Evolutionary conservation across 2,329 filamentous ascomycete species (phyloP).

Genomic region (Pseudopyrenochaeta lycopersici): DNA sequence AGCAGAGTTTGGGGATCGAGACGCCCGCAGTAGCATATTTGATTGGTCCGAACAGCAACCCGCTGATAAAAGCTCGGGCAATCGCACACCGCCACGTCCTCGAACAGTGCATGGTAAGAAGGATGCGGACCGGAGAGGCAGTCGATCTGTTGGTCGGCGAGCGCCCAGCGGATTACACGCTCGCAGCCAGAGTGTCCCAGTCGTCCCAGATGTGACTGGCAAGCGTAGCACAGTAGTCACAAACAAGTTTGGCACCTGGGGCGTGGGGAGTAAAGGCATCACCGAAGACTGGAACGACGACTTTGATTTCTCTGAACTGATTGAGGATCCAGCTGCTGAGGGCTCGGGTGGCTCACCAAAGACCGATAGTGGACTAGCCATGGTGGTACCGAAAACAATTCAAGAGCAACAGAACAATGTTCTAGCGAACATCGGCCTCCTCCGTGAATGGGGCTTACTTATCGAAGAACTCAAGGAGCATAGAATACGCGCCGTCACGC

Average conservation of each 20-base stretch:
- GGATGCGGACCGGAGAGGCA: slow-evolving; percentile 73
- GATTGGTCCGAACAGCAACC: slow-evolving; percentile 77
- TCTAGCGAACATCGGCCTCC: slow-evolving; percentile 82
- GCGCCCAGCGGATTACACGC: slow-evolving; percentile 75
- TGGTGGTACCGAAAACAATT: slow-evolving; percentile 82
- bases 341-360: slow-evolving; percentile 49
- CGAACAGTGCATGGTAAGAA: slow-evolving; percentile 82
- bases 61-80: slow-evolving; percentile 68
- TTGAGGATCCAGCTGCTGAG: slow-evolving; percentile 48
- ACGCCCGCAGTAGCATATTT: slow-evolving; percentile 72
- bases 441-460: slow-evolving; percentile 80
- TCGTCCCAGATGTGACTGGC: slow-evolving; percentile 67
- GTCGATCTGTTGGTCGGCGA: slow-evolving; percentile 72
- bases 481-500: slow-evolving; percentile 72
- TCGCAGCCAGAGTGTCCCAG: slow-evolving; percentile 82
- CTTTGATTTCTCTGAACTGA: slow-evolving; percentile 75
- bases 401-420: slow-evolving; percentile 84
- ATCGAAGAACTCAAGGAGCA: slow-evolving; percentile 86
- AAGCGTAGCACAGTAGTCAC: slow-evolving; percentile 64
- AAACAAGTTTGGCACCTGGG: slow-evolving; percentile 85
- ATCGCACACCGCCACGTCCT: slow-evolving; percentile 69
- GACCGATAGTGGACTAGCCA: slow-evolving; percentile 58
- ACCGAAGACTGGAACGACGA: slow-evolving; percentile 93
- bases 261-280: slow-evolving; percentile 77
- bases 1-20: slow-evolving; percentile 50